Base-by-base conservation (phyloP, 352 stramenopile genomes). In the Phytophthora boehmeriae region DNA sequence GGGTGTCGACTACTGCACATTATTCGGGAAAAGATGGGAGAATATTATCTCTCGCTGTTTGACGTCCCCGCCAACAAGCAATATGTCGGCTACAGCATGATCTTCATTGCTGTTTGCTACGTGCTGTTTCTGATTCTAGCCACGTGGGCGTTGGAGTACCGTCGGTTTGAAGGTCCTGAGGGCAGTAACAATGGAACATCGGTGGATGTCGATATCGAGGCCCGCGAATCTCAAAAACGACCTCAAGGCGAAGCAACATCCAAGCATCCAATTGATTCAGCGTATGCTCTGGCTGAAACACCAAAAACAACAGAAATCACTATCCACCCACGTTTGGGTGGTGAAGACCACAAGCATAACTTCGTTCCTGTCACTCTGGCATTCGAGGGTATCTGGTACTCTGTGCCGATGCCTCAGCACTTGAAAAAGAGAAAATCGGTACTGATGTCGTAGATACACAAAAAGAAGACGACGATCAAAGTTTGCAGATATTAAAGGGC, bases 401-500 rank as follows among this genome's bases (percentile, higher is more conserved):
- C 66, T 2, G 64, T 77, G 4, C 68, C 67, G 5, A 66, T 75
- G 32, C 74, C 76, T 8, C 65, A 55, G 34, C 68, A 76, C 32
- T 59, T 69, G 8, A 61, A 62, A 43, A 45, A 71, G 16, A 8
- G 3, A 8, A 25, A 35, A 6, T 20, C 14, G 36, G 35, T 36
- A 39, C 25, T 16, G 48, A 69, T 36, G 48, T 19, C 30, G 32
- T 25, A 6, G 30, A 20, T 4, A 16, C 50, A 5, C n/a, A 22
- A 20, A 41, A 42, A 44, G 20, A 13, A 60, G n/a, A 38, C 25
- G 16, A 20, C 13, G 38, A 4, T 44, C 34, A 39, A 22, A 44
- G 38, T 44, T 14, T 95, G 13, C 72, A 93, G 28, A 73, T 97
- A 35, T 63, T 97, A n/a, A 92, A 93, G 44, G 80, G 75, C 47